Conservation (phyloP, 208 protist species). For the Leptomonas pyrrhocoris region DNA sequence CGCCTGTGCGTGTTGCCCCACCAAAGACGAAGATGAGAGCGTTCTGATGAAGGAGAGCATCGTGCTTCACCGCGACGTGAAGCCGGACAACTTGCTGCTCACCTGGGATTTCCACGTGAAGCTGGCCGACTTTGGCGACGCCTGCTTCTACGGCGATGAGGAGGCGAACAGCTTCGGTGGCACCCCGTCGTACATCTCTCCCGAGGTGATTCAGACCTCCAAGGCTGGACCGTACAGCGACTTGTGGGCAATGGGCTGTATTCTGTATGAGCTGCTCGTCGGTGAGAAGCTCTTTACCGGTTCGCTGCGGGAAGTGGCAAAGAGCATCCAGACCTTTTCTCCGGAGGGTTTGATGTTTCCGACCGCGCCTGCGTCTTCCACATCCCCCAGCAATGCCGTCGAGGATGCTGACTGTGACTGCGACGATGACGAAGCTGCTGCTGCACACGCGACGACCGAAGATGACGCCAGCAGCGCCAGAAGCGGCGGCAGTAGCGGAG, state of each 20-base stretch:
- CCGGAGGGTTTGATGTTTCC: slow-evolving; percentile 63
- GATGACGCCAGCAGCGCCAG: neutral
- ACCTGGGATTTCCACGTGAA: slow-evolving; percentile 76
- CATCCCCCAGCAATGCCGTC: neutral
- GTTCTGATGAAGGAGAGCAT: slow-evolving; percentile 35
- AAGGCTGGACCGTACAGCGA: slow-evolving; percentile 91
- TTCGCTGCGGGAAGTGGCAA: slow-evolving; percentile 27
- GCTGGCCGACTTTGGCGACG: slow-evolving; percentile 74
- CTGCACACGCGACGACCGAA: neutral
- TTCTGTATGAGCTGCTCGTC: slow-evolving; percentile 89
- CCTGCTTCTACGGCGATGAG: slow-evolving; percentile 71
- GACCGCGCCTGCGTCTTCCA: slow-evolving; percentile 59
- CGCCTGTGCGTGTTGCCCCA: neutral
- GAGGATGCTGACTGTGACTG: neutral
- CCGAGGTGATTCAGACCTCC: slow-evolving; percentile 84
- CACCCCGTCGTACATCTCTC: slow-evolving; percentile 76
- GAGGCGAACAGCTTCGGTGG: slow-evolving; percentile 75
- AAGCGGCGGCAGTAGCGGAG: neutral
- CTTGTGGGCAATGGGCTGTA: slow-evolving; percentile 99
- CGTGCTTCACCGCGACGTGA: slow-evolving; percentile 85
- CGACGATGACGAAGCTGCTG: neutral
- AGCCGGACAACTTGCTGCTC: slow-evolving; percentile 87
- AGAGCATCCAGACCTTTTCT: slow-evolving; percentile 59
- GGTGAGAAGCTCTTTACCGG: slow-evolving; percentile 28
- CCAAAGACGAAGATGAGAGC: slow-evolving; percentile 10